Evolutionary conservation across 768 basidiomycete genomes (phyloP).

Genomic region (Mycena latifolia): DNA sequence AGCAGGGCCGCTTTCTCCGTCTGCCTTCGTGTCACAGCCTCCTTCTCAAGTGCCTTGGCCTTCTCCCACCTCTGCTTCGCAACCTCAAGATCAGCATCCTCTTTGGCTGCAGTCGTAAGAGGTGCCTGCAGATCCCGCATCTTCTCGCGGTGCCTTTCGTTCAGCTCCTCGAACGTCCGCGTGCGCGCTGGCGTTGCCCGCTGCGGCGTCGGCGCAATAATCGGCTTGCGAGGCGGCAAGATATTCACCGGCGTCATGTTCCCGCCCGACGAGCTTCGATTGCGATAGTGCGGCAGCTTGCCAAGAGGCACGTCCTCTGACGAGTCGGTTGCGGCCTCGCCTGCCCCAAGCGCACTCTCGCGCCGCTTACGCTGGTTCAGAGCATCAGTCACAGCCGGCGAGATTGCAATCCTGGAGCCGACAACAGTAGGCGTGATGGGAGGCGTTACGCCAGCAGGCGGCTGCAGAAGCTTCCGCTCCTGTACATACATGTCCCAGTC

Average conservation of each 20-base stretch:
- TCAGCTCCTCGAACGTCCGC: conserved; percentile 89
- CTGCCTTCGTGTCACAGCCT: conserved; percentile 78
- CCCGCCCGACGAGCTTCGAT: conserved; percentile 43
- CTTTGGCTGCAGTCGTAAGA: conserved; percentile 82
- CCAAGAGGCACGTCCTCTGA: conserved; percentile 65
- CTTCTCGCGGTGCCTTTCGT: conserved; percentile 87
- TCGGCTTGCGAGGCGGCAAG: conserved; percentile 59
- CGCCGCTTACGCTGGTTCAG: conserved; percentile 76
- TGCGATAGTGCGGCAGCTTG: conserved; percentile 41
- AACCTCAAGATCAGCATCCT: conserved; percentile 80
- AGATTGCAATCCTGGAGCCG: conserved; percentile 64
- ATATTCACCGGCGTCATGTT: conserved; percentile 56
- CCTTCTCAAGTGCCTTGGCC: conserved; percentile 78
- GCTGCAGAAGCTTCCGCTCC: conserved; percentile 87
- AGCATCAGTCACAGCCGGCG: conserved; percentile 83
- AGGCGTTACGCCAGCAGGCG: conserved; percentile 83
- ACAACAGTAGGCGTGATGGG: conserved; percentile 71
- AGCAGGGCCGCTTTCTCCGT: conserved; percentile 74
- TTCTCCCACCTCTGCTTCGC: conserved; percentile 89
- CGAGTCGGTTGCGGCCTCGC: conserved; percentile 53
- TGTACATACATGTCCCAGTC: conserved; percentile 91
- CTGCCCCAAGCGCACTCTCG: conserved; percentile 73
- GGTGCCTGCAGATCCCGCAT: conserved; percentile 87
- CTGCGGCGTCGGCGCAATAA: conserved; percentile 63
- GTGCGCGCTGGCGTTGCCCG: conserved; percentile 64